A percentile compares a stretch with the other conserved stretches of the same genome.
Conservation (phyloP, 192 early-diverging fungal species). For the Podila minutissima region DNA sequence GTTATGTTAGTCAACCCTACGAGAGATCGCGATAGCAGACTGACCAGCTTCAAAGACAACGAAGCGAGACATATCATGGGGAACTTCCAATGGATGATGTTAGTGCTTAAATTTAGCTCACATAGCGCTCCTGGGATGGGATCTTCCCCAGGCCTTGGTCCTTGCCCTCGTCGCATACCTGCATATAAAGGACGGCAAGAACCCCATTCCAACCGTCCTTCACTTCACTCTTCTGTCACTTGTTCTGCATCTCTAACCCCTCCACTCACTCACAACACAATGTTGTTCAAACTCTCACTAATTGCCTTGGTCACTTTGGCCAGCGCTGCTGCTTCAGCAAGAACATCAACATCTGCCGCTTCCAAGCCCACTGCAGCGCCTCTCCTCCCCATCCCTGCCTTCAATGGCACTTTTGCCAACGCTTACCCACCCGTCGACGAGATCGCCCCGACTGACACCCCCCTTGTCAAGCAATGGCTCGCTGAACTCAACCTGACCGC, state of each 20-base stretch:
- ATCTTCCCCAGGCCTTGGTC: too few relatives aligned
- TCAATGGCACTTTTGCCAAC: slow-evolving; percentile 17
- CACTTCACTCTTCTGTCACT: neutral
- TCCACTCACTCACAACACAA: neutral
- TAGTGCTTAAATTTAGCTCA: too few relatives aligned
- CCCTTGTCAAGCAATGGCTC: slow-evolving; percentile 36
- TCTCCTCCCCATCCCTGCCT: slow-evolving; percentile 22
- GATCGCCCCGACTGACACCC: slow-evolving; percentile 32
- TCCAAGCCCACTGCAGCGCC: neutral
- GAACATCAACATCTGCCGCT: neutral
- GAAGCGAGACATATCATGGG: too few relatives aligned
- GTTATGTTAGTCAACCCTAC: too few relatives aligned
- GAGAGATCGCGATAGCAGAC: too few relatives aligned
- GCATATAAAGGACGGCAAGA: too few relatives aligned
- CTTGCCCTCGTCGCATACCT: too few relatives aligned
- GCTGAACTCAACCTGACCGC: slow-evolving; percentile 25
- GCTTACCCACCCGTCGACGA: slow-evolving; percentile 7
- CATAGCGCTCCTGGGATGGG: too few relatives aligned
- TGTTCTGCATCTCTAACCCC: neutral
- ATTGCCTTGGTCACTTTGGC: slow-evolving; percentile 3
- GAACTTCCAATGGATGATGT: too few relatives aligned
- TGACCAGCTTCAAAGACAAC: too few relatives aligned
- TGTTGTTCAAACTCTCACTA: slow-evolving; percentile 11
- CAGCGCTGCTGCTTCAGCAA: neutral
- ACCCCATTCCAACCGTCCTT: too few relatives aligned